Base-by-base conservation (phyloP, 2,329 filamentous ascomycete genomes). In the Penicillium sp. region DNA sequence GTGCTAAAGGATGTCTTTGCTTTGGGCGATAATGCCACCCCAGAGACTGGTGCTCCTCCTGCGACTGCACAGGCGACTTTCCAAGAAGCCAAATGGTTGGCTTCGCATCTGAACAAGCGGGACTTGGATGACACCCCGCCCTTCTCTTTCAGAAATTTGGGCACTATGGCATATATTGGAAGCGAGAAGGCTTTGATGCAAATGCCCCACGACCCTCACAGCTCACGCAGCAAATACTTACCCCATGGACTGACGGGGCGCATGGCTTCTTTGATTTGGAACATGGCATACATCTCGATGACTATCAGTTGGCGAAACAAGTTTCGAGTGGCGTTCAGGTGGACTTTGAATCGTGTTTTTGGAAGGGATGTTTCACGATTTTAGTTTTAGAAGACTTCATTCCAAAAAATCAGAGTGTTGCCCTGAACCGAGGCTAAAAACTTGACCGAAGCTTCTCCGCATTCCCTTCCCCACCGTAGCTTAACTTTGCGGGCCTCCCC, bases 161-260 rank as follows among this genome's bases (percentile, higher is more conserved):
- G 82, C 2, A 77, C 81, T 3, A 73, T 86, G 71, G 82, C 83
- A 0, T 85, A 85, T 48, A 75, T 85, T 16, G 83, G 83, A 0
- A 78, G 79, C 26, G 80, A 78, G 64, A 80, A 78, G 31, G 83
- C 81, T 0, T 67, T 85, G 46, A 75, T 85, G 67, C 82, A 85
- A 62, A 68, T 76, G 13, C 73, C 74, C 0, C 65, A 70, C 6
- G 60, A 66, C n/a, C 39, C 38, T 13, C 52, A 47, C 12, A 54
- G 58, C n/a, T 55, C 42, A 42, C 52, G 23, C 23, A 54, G 41
- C 5, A 65, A 62, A 13, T 67, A 68, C 48, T 59, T 74, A 2
- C 71, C 72, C 4, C 64, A 67, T 24, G 68, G 70, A 7, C 53
- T 76, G 29, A 74, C 67, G 23, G 74, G 73, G 0, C 66, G 71